phyloP scores from a whole-genome alignment of 805 yeast species.

The Groenewaldozyma tartarivorans region DNA sequence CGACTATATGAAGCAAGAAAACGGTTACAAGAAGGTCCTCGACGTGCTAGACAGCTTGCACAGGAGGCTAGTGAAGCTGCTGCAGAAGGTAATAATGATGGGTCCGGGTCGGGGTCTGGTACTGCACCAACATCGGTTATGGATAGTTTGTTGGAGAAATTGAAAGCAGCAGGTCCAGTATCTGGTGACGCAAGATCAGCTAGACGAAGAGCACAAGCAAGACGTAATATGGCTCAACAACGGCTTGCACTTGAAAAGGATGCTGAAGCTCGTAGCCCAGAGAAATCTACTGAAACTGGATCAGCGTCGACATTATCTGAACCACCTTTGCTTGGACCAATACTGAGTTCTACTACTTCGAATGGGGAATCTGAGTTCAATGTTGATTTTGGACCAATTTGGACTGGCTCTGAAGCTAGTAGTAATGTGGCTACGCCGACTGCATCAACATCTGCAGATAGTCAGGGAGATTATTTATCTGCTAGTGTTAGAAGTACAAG shows the following conservation, averaged over 20 bases:
- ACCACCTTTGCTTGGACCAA: not conserved
- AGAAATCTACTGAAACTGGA: not conserved
- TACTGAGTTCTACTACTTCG: not conserved
- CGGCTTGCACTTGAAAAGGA: conserved; percentile 18
- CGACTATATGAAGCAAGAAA: conserved; percentile 69
- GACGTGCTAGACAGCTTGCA: conserved; percentile 13
- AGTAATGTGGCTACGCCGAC: not conserved
- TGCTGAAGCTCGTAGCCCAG: not conserved
- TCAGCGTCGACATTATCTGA: not conserved
- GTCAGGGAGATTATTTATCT: conserved; percentile 1
- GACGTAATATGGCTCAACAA: conserved; percentile 46
- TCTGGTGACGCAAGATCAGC: conserved; percentile 70
- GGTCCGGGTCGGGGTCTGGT: not conserved
- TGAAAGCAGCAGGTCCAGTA: conserved; percentile 72
- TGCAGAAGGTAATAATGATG: conserved; percentile 23
- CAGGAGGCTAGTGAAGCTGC: conserved; percentile 9
- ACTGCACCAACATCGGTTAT: conserved; percentile 40
- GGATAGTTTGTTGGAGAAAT: conserved; percentile 78
- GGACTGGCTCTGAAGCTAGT: not conserved
- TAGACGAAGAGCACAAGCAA: conserved; percentile 66
- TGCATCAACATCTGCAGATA: conserved; percentile 1
- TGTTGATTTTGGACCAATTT: not conserved
- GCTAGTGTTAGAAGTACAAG: conserved; percentile 3
- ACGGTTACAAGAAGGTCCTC: conserved; percentile 44
- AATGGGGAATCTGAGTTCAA: not conserved